Percentiles rank a stretch among this genome's conserved stretches.
These are phyloP conservation scores for Saksenaea vasiformis DNA, from an alignment of 371 early-diverging fungal genomes.

Conservation along the genomic window DNA sequence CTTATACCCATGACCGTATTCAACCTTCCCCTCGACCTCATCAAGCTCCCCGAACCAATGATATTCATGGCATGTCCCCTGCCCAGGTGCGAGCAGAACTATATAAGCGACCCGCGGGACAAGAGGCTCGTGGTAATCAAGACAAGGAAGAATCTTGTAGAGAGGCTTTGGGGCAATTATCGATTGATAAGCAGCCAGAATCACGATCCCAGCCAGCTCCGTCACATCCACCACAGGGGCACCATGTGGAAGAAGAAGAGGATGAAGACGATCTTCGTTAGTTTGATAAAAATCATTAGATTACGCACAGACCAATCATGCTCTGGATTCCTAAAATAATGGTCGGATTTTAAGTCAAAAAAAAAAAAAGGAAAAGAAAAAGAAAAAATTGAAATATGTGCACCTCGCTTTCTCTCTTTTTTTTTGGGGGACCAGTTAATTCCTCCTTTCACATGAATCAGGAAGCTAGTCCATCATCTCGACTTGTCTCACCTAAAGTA, in stretches of 20 bases:
- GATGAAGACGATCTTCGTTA: not conserved
- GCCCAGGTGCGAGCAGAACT: constrained; percentile 29
- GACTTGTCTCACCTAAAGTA: not conserved
- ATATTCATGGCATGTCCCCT: constrained; percentile 35
- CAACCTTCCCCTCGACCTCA: not conserved
- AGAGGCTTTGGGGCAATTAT: not conserved
- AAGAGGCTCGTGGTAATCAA: not conserved
- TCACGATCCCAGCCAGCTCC: not conserved
- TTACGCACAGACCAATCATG: not conserved
- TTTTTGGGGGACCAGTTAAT: no score
- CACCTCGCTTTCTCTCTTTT: not conserved
- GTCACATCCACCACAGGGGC: not conserved
- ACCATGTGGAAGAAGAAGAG: not conserved
- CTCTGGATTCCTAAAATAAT: constrained; percentile 2
- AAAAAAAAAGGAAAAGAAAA: no score
- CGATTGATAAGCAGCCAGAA: not conserved
- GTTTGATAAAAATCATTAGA: not conserved
- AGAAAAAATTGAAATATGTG: constrained; percentile 4
- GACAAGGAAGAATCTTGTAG: not conserved
- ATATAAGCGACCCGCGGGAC: constrained; percentile 15
- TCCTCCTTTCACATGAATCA: not conserved
- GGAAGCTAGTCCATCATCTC: not conserved
- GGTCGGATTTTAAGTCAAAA: not conserved
- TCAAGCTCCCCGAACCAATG: constrained; percentile 15
- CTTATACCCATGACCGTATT: not conserved